These are phyloP conservation scores for Hysterangium stoloniferum DNA, from an alignment of 768 basidiomycete genomes.

Conservation along the genomic window DNA sequence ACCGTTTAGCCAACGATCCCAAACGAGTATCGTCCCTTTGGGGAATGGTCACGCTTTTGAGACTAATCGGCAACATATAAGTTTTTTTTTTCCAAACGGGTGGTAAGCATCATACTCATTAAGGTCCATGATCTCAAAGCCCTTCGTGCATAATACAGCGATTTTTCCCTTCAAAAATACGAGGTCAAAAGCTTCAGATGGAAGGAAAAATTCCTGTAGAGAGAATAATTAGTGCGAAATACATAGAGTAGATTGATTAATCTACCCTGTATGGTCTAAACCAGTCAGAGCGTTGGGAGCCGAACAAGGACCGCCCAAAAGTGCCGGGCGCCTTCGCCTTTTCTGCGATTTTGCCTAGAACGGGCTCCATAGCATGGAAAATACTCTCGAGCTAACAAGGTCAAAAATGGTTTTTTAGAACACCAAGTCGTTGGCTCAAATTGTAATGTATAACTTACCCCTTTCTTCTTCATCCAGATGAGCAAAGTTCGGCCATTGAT, in stretches of 20 bases:
- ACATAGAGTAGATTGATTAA: not conserved
- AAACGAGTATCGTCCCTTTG: conserved; percentile 63
- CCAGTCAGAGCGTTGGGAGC: conserved; percentile 84
- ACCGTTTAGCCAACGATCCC: conserved; percentile 67
- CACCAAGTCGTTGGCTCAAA: conserved; percentile 14
- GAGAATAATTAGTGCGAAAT: not conserved
- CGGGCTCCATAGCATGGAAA: conserved; percentile 96
- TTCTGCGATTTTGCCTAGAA: conserved; percentile 83
- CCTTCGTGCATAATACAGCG: conserved; percentile 86
- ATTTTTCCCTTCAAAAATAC: conserved; percentile 92
- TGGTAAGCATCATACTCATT: conserved; percentile 54
- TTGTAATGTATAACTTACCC: conserved; percentile 34
- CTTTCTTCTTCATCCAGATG: conserved; percentile 94
- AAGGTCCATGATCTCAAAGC: conserved; percentile 97
- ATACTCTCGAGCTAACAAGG: conserved; percentile 65
- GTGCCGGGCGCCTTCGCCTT: conserved; percentile 62
- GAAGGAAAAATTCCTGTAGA: conserved; percentile 76
- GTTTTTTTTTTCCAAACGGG: not conserved
- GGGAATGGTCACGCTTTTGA: conserved; percentile 86
- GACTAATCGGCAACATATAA: conserved; percentile 35
- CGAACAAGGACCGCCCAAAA: conserved; percentile 66
- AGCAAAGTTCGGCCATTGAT: conserved; percentile 84
- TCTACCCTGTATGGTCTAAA: conserved; percentile 80
- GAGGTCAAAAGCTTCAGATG: conserved; percentile 83
- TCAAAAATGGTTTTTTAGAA: conserved; percentile 8